These are phyloP conservation scores for Echinochloa phyllopogon DNA, from an alignment of 176 grass and related monocot genomes.

Conservation along the genomic window DNA sequence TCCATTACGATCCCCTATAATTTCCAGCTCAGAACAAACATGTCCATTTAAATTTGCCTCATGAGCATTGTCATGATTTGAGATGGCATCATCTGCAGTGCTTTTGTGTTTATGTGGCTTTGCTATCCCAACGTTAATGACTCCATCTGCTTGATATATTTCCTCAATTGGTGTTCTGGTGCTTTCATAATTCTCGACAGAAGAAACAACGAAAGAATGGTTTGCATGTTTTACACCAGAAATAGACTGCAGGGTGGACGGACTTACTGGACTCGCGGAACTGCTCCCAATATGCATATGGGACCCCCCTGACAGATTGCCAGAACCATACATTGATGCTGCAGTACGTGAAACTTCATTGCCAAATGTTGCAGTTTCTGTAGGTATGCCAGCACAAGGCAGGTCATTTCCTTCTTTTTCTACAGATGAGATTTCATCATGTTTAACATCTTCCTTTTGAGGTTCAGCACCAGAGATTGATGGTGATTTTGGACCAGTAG, in stretches of 20 bases:
- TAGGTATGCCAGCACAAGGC: conserved; percentile 14
- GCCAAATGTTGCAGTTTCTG: conserved; percentile 13
- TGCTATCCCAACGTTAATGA: background rate
- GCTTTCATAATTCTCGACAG: background rate
- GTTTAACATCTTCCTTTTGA: conserved; percentile 33
- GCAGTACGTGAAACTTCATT: conserved; percentile 15
- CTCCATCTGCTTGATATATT: conserved; percentile 5
- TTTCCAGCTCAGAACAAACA: conserved; percentile 30
- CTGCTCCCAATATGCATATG: background rate
- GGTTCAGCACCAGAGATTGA: background rate
- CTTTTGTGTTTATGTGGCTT: background rate
- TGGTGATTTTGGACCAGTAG: conserved; percentile 40
- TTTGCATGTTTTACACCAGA: background rate
- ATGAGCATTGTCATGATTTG: conserved; percentile 9
- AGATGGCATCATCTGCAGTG: conserved; percentile 21
- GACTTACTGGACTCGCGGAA: conserved; percentile 25
- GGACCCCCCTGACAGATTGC: background rate
- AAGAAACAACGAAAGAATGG: conserved; percentile 16
- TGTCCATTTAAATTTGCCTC: conserved; percentile 25
- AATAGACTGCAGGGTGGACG: conserved; percentile 27
- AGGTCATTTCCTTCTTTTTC: conserved; percentile 10
- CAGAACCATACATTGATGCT: background rate
- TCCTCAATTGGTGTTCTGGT: conserved; percentile 28
- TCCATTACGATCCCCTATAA: conserved; percentile 15
- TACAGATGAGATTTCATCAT: conserved; percentile 12